Percentiles rank a stretch among this genome's conserved stretches.
These are phyloP conservation scores for Heterobasidion occidentale DNA, from an alignment of 1,284 basidiomycete genomes.

Conservation along the genomic window DNA sequence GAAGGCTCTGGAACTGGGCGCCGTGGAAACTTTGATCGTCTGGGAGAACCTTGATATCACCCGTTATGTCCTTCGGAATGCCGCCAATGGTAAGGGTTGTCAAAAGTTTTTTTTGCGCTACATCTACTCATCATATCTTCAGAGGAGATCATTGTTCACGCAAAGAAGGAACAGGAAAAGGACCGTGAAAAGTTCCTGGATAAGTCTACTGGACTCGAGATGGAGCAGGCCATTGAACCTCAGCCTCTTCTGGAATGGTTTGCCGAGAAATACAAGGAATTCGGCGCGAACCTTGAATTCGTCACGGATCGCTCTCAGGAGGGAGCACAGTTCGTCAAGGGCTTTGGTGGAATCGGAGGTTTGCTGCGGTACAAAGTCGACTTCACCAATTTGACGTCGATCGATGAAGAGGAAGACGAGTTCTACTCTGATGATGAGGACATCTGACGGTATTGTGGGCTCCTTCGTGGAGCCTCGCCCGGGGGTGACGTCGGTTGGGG, in stretches of 20 bases:
- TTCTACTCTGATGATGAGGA: slow-evolving; percentile 77
- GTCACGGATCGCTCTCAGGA: slow-evolving; percentile 91
- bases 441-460: slow-evolving; percentile 79
- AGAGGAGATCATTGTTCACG: slow-evolving; percentile 83
- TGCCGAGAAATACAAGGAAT: slow-evolving; percentile 97
- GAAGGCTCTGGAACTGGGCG: slow-evolving; percentile 93
- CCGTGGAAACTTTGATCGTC: slow-evolving; percentile 95
- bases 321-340: slow-evolving; percentile 97
- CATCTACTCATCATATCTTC: slow-evolving; percentile 2
- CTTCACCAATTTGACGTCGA: slow-evolving; percentile 68
- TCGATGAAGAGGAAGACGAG: slow-evolving; percentile 78
- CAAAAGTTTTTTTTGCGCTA: not conserved
- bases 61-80: slow-evolving; percentile 82
- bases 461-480: slow-evolving; percentile 63
- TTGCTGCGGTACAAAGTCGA: slow-evolving; percentile 94
- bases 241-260: slow-evolving; percentile 94
- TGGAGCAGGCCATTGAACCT: slow-evolving; percentile 84
- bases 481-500: slow-evolving; percentile 19
- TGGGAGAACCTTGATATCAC: slow-evolving; percentile 96
- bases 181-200: slow-evolving; percentile 93
- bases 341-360: slow-evolving; percentile 97
- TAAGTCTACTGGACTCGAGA: slow-evolving; percentile 91
- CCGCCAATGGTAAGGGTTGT: slow-evolving; percentile 62
- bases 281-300: slow-evolving; percentile 92
- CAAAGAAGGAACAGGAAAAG: slow-evolving; percentile 76